Evolutionary conservation across 441 rosid species (phyloP), one percentile per base, ranked within the genome.

Genomic region (California macrophylla): DNA sequence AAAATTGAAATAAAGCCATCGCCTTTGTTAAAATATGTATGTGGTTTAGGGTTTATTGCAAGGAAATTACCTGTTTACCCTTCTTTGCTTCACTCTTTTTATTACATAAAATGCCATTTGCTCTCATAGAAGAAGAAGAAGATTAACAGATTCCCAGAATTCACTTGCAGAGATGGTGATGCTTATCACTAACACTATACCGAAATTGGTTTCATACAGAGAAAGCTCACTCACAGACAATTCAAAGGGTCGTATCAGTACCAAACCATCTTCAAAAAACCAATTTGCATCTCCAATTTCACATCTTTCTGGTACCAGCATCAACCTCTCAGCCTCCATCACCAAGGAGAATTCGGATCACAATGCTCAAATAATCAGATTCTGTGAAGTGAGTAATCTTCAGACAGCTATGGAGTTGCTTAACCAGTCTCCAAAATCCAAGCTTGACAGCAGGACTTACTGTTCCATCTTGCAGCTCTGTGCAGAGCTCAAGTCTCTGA

Each of bases 391-490:
- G 70, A 81, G 90, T n/a, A 68, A 81, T 68, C 85, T 83, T 52
- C 36, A 30, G 23, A 73, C 52, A 28, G 85, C 83, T 64, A 77
- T 84, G 75, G 78, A 81, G 26, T 80, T 84, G 74, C 85, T 88
- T 65, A 66, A 60, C 58, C 66, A 34, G 72, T 78, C 84, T 56
- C 58, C 66, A 60, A 81, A 78, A 45, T 24, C 58, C 38, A 63
- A 82, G 66, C 75, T 90, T 61, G 81, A 79, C 28, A 72, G 80
- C 1, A 78, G 74, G 56, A 86, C 87, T 10, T 67, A 79, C 30
- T 84, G 87, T 72, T 77, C 81, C 40, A 10, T 85, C 66, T 73
- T 87, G 69, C 90, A 87, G 75, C 89, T 85, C 64, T 87, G 87
- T 75, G 88, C 91, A 0, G 89, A 84, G 66, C 67, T 72, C 3